Evolutionary conservation across 306 rosid genomes (phyloP), one percentile per base, ranked within the genome.

Genomic region (Astragalus glycyphyllos): DNA sequence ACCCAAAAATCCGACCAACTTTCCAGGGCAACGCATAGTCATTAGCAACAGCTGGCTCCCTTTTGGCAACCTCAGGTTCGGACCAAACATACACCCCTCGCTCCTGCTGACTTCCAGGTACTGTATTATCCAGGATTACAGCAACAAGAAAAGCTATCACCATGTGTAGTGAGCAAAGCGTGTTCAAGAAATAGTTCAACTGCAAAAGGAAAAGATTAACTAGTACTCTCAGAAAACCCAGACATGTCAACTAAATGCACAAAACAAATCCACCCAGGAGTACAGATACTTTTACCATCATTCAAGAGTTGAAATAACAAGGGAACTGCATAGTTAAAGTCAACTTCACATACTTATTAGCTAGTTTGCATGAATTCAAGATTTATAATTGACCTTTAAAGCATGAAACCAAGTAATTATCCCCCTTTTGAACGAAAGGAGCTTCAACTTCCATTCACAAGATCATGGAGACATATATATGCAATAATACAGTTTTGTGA

Each of bases 31-130:
- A 81, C 57, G 76, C 84, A 14, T 94, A 94, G 81, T 94, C 99
- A 66, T 86, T 86, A 16, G 88, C 50, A 66, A 91, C 91, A 23
- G 96, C 92, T 51, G 91, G 92, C 62, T 94, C 99, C 75, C 90
- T 83, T 81, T 77, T 84, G 32, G 91, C 97, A 76, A 80, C 84
- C 69, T 94, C 99, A 0, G 86, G 65, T 49, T 94, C 92, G 0
- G 97, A 86, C 99, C 99, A 94, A 58, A 91, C 92, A 40, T 94
- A 94, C 23, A 94, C 99, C 65, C 99, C 99, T 2, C 96, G 96
- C 83, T 94, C 99, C 73, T 84, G 91, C 80, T 72, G 80, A 70
- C 91, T 89, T 45, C 99, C 99, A n/a, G 99, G 99, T 48, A 94
- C 97, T 4, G 99, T 91, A 70, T 94, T 91, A 76, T 94, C 97